These are phyloP conservation scores for Chaetomiaceae sp. DNA, from an alignment of 2,329 filamentous ascomycete species.

Conservation along the genomic window DNA sequence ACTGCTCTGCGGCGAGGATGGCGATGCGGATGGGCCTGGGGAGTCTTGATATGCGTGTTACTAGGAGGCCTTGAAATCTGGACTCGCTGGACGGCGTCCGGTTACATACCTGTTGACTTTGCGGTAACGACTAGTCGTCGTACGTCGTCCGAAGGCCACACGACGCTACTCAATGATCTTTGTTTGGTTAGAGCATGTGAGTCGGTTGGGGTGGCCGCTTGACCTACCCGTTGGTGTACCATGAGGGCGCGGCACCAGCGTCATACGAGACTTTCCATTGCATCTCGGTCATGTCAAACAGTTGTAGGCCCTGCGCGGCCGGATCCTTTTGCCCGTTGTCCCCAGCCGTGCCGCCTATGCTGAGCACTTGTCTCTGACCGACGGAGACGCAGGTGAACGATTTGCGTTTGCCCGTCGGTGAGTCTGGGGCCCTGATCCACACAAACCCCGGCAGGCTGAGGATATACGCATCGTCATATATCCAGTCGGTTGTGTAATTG, in stretches of 20 bases:
- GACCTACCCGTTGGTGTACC: slow-evolving; percentile 11
- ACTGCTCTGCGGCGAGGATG: too few relatives aligned
- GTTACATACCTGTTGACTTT: too few relatives aligned
- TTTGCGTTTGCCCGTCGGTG: slow-evolving; percentile 2
- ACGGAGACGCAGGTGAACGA: slow-evolving; percentile 11
- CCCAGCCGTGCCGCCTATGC: slow-evolving; percentile 11
- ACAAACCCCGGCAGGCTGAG: slow-evolving; percentile 20
- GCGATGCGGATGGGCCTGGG: too few relatives aligned
- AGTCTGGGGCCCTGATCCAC: slow-evolving; percentile 10
- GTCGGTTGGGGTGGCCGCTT: too few relatives aligned
- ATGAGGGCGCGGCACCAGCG: slow-evolving; percentile 5
- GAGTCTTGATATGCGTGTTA: too few relatives aligned
- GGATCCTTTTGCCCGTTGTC: not conserved
- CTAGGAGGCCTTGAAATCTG: too few relatives aligned
- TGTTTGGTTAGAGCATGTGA: too few relatives aligned
- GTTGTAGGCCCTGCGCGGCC: slow-evolving; percentile 8
- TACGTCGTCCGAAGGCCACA: too few relatives aligned
- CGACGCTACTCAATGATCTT: too few relatives aligned
- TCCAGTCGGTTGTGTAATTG: not conserved
- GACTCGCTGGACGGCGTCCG: too few relatives aligned
- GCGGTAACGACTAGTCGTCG: too few relatives aligned
- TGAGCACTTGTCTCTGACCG: slow-evolving; percentile 15
- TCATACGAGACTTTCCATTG: slow-evolving; percentile 17
- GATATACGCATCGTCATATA: slow-evolving; percentile 14
- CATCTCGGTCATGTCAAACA: slow-evolving; percentile 20